A percentile compares a stretch with the other conserved stretches of the same genome.
These are phyloP conservation scores for Rugonectria rugulosa DNA, from an alignment of 2,329 filamentous ascomycete species.

Conservation along the genomic window DNA sequence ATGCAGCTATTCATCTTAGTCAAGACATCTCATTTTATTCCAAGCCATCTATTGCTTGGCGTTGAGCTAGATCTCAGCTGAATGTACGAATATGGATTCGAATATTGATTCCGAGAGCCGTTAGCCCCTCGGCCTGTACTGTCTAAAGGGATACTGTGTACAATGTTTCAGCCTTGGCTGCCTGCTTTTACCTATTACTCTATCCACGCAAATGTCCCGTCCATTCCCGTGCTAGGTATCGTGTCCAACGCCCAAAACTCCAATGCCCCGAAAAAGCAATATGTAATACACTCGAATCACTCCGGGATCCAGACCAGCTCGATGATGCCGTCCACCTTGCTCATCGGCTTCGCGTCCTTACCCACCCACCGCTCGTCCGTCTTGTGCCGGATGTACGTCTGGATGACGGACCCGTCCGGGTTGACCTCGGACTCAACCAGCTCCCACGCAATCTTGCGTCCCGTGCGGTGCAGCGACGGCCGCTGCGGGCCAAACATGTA, in stretches of 20 bases:
- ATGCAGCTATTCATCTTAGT: too few relatives aligned
- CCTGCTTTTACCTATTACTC: too few relatives aligned
- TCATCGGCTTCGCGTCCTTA: constrained; percentile 56
- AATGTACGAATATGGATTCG: too few relatives aligned
- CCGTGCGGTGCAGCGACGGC: constrained; percentile 55
- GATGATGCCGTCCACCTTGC: constrained; percentile 60
- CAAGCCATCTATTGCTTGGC: not conserved
- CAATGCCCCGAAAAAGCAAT: constrained; percentile 4
- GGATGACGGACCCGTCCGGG: constrained; percentile 58
- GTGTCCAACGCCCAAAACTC: constrained; percentile 12
- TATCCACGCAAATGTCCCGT: too few relatives aligned
- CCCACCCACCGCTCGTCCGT: constrained; percentile 63
- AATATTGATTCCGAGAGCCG: not conserved
- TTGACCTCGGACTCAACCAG: constrained; percentile 57
- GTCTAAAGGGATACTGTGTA: too few relatives aligned
- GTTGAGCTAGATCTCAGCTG: constrained; percentile 1
- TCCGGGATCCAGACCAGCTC: constrained; percentile 64
- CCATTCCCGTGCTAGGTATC: too few relatives aligned
- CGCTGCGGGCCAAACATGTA: constrained; percentile 60
- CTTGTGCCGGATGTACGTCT: constrained; percentile 61
- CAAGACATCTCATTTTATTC: not conserved
- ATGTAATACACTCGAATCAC: constrained; percentile 6
- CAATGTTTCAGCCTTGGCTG: too few relatives aligned
- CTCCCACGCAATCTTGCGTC: constrained; percentile 62
- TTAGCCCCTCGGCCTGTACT: too few relatives aligned